Conservation (phyloP, 2,329 filamentous ascomycete species). For the Dactylellina drechsleri region DNA sequence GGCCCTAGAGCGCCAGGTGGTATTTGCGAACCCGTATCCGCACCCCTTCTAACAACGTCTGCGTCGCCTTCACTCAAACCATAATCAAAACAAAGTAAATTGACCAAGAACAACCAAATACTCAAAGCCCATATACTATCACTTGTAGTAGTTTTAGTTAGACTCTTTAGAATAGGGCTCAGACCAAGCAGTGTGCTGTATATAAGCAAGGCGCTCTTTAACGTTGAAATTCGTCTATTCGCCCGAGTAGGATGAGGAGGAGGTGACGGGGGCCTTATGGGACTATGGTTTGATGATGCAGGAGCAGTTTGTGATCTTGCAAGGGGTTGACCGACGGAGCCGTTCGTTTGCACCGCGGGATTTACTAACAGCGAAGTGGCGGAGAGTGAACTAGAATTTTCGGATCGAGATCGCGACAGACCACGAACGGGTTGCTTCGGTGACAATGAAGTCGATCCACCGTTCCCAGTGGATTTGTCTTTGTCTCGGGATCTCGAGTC, state of each 20-base stretch:
- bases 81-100: constrained; percentile 98
- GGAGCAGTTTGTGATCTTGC: constrained; percentile 57
- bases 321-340: constrained; percentile 17
- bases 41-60: constrained; percentile 32
- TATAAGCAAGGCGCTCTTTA: constrained; percentile 91
- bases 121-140: constrained; percentile 99
- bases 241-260: constrained; percentile 64
- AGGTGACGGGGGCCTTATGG: constrained; percentile 62
- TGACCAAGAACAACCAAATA: constrained; percentile 90
- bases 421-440: constrained; percentile 20
- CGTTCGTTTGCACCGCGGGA: constrained; percentile 8
- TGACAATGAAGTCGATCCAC: constrained; percentile 35
- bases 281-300: constrained; percentile 61
- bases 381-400: constrained; percentile 4
- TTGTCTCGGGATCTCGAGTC: constrained; percentile 3
- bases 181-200: constrained; percentile 91
- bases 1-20: constrained; percentile 29
- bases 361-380: constrained; percentile 8
- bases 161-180: constrained; percentile 92
- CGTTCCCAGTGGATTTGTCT: constrained; percentile 12
- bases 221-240: constrained; percentile 76
- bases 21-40: constrained; percentile 19
- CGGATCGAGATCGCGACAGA: constrained; percentile 1
- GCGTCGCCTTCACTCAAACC: constrained; percentile 62
- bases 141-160: constrained; percentile 89